Evolutionary conservation across 2,329 filamentous ascomycete species (phyloP), one percentile per base, ranked within the genome.

Genomic region (Xylaria sp.): DNA sequence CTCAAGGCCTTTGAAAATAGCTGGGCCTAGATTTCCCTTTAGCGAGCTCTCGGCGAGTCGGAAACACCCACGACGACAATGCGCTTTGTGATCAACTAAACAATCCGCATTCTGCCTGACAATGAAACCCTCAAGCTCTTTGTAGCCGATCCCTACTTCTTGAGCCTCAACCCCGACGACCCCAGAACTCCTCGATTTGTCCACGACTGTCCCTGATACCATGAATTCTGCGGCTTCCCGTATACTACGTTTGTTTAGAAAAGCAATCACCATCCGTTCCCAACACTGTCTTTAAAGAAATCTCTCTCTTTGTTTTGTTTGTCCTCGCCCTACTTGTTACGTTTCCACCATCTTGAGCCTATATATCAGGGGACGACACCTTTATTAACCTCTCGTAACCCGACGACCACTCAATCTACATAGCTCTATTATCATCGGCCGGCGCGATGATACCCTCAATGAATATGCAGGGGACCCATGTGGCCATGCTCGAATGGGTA

Each of bases 401-500:
- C 29, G 15, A 61, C 57, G 29, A 56, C 39, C 17, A 13, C 39
- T 15, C 13, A 54, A 38, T 15, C 15, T 54, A 11, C 42, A 58
- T 27, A 27, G 25, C 50, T 25, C 9, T 47, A 59, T 58, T 51
- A 56, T 64, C 53, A 44, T 61, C 59, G 44, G 53, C 67, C 65
- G 68, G 61, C 69, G 53, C 66, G 44, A 76, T 76, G 73, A 70
- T 75, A 54, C 59, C 72, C 9, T 76, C 73, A 61, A 62, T 75
- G 50, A 68, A 72, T 45, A 51, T 55, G 2, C 66, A 61, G 51
- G 68, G 63, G 55, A 71, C 68, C n/a, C 71, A 73, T n/a, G 58
- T 49, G 58, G 73, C 74, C 58, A 51, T 76, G 63, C 69, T 76
- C 38, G 72, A 72, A 73, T 75, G 73, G 74, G 73, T 74, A 74